Evolutionary conservation across 2,329 filamentous ascomycete species (phyloP), one percentile per base, ranked within the genome.

Genomic region (Pestalotiopsis sp.): DNA sequence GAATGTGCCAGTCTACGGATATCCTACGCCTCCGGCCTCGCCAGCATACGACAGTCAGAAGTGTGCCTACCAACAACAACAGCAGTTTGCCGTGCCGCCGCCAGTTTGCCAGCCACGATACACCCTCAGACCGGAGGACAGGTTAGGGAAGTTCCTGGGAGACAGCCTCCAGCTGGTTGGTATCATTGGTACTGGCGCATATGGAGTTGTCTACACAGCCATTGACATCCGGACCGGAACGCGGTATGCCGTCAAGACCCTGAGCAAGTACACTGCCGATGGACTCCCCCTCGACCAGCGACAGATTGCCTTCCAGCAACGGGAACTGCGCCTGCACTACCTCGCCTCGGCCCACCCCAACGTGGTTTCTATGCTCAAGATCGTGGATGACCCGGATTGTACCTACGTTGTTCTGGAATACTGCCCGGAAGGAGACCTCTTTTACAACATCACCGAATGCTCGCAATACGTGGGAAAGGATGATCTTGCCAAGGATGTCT

Each of bases 341-440:
- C 84, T 90, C 80, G 96, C 94, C 69, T 97, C 94, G 73, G 90
- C 91, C 70, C 96, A 99, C 80, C 90, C 91, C 77, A 98, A 98
- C 80, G 93, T 99, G 72, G 94, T 98, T 70, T 96, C 94, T 74
- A 89, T 99, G 86, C 87, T 94, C 74, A 95, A 96, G 86, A 97
- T 98, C 77, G 90, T 98, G 84, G 94, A 97, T 81, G 92, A 93
- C 76, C 86, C 89, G 70, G 94, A 98, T 80, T 98, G 94, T 87
- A 97, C 95, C 72, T 98, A 94, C 82, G 95, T 98, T 75, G 92
- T 99, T 73, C 88, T 99, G 80, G 96, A 99, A 81, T 98, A 95
- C 81, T 98, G 95, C 84, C 94, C 94, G 6, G 96, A 98, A 81
- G 96, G 96, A 77, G 96, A 99, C 80, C 84, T 99, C 72, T 99